These are phyloP conservation scores for Aristolochia contorta DNA, from an alignment of 164 flowering plant genomes.

Conservation along the genomic window DNA sequence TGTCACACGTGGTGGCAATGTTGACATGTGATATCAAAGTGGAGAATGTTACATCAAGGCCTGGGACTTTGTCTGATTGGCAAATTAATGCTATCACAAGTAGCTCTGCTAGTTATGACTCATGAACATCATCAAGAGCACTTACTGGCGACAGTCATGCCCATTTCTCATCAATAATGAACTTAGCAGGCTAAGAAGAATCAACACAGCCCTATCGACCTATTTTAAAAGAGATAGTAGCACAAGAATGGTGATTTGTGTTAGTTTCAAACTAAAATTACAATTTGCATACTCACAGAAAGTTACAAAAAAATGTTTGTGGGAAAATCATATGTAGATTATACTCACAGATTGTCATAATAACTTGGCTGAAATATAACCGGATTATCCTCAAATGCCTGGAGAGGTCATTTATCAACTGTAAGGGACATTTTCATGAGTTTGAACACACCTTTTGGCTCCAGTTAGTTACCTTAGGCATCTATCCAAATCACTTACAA, in stretches of 20 bases:
- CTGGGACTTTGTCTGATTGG: constrained; percentile 30
- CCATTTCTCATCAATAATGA: constrained; percentile 4
- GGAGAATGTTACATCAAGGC: constrained; percentile 21
- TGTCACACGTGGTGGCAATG: constrained; percentile 38
- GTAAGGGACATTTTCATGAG: too few relatives aligned
- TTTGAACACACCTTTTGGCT: too few relatives aligned
- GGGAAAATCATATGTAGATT: neutral
- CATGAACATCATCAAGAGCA: neutral
- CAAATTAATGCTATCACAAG: constrained; percentile 22
- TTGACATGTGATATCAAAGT: constrained; percentile 36
- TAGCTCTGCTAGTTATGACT: too few relatives aligned
- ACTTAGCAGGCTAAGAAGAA: neutral
- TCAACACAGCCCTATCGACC: neutral
- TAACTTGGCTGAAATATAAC: neutral
- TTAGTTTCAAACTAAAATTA: neutral
- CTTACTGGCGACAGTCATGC: neutral
- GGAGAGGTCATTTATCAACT: neutral
- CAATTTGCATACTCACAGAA: neutral
- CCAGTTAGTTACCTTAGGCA: too few relatives aligned
- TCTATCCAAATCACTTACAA: too few relatives aligned
- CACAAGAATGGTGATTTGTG: neutral
- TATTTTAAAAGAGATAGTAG: neutral
- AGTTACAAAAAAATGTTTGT: neutral
- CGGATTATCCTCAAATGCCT: neutral
- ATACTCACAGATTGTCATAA: neutral